Evolutionary conservation across 106 monocot genomes (phyloP).

Genomic region (Dendrobium huoshanense): DNA sequence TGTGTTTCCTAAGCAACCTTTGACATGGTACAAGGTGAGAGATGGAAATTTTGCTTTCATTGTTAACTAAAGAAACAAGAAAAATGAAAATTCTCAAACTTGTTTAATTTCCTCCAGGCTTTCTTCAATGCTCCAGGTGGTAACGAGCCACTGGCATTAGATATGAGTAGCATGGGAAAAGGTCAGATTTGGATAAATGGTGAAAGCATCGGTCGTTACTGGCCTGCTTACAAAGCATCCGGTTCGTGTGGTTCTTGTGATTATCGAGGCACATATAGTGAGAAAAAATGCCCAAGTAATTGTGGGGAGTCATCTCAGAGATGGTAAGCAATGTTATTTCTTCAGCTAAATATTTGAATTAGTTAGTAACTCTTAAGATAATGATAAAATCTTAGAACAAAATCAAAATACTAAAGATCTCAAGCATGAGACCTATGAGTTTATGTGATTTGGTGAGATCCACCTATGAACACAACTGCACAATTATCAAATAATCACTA

Average conservation of each 20-base stretch:
- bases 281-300: constrained; percentile 43
- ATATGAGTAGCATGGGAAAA: constrained; percentile 59
- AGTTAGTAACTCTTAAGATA: background rate
- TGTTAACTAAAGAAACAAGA: background rate
- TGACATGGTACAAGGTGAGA: constrained; percentile 64
- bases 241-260: constrained; percentile 33
- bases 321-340: constrained; percentile 23
- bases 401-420: too few relatives aligned
- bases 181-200: constrained; percentile 65
- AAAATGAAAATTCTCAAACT: background rate
- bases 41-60: background rate
- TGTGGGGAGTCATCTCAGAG: constrained; percentile 55
- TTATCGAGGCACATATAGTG: constrained; percentile 41
- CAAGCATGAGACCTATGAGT: too few relatives aligned
- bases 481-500: too few relatives aligned
- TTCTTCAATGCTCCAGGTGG: constrained; percentile 47
- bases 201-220: constrained; percentile 46
- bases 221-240: constrained; percentile 46
- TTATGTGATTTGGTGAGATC: too few relatives aligned
- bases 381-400: background rate
- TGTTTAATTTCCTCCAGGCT: constrained; percentile 16
- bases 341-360: background rate
- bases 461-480: too few relatives aligned
- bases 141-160: constrained; percentile 45
- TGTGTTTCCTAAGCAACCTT: constrained; percentile 22